A percentile compares a stretch with the other conserved stretches of the same genome.
Evolutionary conservation across 257 asterid species (phyloP).

Genomic region (Capsicum pubescens): DNA sequence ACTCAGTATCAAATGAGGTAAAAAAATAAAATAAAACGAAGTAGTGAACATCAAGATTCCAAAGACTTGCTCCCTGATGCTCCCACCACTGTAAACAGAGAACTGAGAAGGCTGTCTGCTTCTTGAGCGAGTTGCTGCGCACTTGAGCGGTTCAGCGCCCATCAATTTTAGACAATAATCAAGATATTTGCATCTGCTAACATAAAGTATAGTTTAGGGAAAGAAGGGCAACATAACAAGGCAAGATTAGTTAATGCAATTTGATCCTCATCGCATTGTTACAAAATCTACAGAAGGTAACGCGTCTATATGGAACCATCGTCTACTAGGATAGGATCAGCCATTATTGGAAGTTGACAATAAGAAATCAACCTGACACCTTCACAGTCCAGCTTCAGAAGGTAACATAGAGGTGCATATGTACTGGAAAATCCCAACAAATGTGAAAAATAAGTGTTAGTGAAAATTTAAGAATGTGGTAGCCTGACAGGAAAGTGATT

Average conservation of each 20-base stretch:
- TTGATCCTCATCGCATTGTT: not conserved
- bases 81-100: not conserved
- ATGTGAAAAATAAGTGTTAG: not conserved
- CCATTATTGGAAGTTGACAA: not conserved
- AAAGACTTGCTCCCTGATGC: not conserved
- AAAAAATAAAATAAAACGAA: not conserved
- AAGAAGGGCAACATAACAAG: conserved; percentile 8
- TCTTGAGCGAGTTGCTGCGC: not conserved
- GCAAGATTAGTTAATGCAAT: not conserved
- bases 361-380: not conserved
- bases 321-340: not conserved
- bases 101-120: not conserved
- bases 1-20: not conserved
- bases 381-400: not conserved
- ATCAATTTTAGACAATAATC: not conserved
- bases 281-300: not conserved
- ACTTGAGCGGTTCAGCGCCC: not conserved
- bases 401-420: conserved; percentile 19
- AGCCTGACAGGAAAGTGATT: not conserved
- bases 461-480: not conserved
- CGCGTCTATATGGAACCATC: not conserved
- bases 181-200: conserved; percentile 16
- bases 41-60: not conserved
- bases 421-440: not conserved
- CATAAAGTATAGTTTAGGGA: conserved; percentile 1